Evolutionary conservation across 306 rosid genomes (phyloP), one percentile per base, ranked within the genome.

Genomic region (Corylus americana): DNA sequence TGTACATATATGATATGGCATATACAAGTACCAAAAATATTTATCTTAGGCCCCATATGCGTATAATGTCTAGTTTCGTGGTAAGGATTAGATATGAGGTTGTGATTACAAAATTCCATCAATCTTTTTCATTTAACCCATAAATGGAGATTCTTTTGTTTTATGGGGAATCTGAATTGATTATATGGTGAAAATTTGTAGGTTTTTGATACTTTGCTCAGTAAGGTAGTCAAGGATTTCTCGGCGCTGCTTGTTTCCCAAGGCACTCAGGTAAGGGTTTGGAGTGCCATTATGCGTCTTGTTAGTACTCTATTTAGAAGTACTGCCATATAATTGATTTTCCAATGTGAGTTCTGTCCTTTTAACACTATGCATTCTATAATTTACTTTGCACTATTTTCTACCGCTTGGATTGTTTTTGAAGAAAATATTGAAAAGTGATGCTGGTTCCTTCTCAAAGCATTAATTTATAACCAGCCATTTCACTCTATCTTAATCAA

Each of bases 221-320:
- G 87, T 68, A 95, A 91, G 87, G 89, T 92, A 39, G 91, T 90
- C 73, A 89, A 85, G 79, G 95, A 95, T 89, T 95, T 95, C 85
- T 90, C 98, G 39, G 88, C 92, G n/a, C 70, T 90, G 81, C 95
- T 95, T 75, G 94, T 84, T 83, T 92, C 98, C 71, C 98, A 91
- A 90, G 94, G 97, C 84, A 90, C 92, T 75, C 96, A 95, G 98
- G 98, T 95, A 84, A 37, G 64, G 25, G 9, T 71, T 85, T 51
- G 76, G 77, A 57, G 70, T 53, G 54, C 70, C 53, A 68, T 51
- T 25, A 29, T 8, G 22, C 61, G 74, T 75, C 68, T 71, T 78
- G 75, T 63, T 50, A 12, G 7, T 20, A 11, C 16, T 64, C 73
- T 58, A 39, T 81, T 47, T 74, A 31, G 35, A 59, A 71, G 42